Conservation (phyloP, 1,139 yeast species). For the Nakaseomyces nivariensis region DNA sequence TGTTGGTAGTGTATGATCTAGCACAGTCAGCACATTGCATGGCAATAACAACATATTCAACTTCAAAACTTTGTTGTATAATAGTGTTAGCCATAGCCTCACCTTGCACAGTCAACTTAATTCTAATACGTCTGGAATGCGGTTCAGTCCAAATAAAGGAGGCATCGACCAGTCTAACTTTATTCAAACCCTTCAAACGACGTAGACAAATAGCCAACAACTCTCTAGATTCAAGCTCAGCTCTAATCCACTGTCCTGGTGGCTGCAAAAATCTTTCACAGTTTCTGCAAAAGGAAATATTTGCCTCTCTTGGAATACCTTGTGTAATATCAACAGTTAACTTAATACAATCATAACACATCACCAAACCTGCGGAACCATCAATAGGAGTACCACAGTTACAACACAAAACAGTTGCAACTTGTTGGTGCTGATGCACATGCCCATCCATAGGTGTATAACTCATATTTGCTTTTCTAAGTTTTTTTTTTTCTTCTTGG, state of each 20-base stretch:
- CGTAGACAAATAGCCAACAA: constrained; percentile 81
- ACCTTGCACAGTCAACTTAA: constrained; percentile 90
- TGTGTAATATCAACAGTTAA: constrained; percentile 88
- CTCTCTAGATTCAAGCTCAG: constrained; percentile 87
- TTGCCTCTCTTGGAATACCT: constrained; percentile 93
- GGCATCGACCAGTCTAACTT: constrained; percentile 87
- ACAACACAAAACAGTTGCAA: constrained; percentile 89
- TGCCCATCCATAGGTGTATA: constrained; percentile 23
- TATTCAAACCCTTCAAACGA: constrained; percentile 77
- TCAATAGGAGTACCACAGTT: constrained; percentile 99
- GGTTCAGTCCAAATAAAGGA: constrained; percentile 98
- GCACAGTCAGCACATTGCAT: constrained; percentile 99
- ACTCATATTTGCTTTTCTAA: constrained; percentile 11
- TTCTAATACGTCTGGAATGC: constrained; percentile 87
- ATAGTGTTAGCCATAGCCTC: constrained; percentile 90
- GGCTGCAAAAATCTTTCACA: constrained; percentile 95
- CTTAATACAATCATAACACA: constrained; percentile 97
- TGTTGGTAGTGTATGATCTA: constrained; percentile 85
- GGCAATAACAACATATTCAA: constrained; percentile 86
- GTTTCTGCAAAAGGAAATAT: constrained; percentile 86
- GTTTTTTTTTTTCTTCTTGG: background rate
- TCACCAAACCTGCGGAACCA: constrained; percentile 84
- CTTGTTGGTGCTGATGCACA: constrained; percentile 26
- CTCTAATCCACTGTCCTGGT: constrained; percentile 86
- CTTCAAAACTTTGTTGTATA: constrained; percentile 91